Evolutionary conservation across 2,329 filamentous ascomycete species (phyloP).

Genomic region (Cryphonectria radicalis): DNA sequence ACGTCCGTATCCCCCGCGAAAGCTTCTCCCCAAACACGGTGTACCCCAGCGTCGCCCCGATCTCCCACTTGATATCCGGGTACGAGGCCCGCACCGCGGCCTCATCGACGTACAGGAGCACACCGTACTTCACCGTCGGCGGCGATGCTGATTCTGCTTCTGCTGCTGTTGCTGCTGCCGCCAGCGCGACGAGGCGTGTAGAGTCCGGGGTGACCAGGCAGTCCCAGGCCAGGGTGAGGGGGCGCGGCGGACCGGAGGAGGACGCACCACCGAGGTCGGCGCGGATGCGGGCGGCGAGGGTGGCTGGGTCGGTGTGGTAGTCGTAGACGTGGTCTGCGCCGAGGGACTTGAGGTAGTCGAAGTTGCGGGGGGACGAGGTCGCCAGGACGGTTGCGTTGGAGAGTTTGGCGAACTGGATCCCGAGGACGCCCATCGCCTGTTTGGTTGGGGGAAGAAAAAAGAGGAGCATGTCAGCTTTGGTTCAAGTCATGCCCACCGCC

Average conservation of each 20-base stretch:
- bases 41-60: conserved; percentile 38
- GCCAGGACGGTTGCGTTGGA: conserved; percentile 43
- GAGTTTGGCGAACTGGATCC: conserved; percentile 45
- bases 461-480: neutral
- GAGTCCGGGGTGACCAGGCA: conserved; percentile 27
- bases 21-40: conserved; percentile 41
- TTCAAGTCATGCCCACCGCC: neutral
- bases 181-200: conserved; percentile 9
- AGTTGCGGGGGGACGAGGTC: conserved; percentile 39
- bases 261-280: neutral
- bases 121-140: conserved; percentile 6
- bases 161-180: conserved; percentile 11
- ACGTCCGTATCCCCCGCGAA: neutral
- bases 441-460: no score
- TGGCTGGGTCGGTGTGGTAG: conserved; percentile 23
- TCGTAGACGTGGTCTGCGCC: conserved; percentile 28
- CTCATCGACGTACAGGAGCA: conserved; percentile 3
- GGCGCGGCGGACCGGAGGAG: neutral
- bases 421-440: conserved; percentile 54
- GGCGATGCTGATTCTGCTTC: no score
- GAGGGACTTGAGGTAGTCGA: conserved; percentile 27
- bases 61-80: conserved; percentile 35
- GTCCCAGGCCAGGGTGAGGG: conserved; percentile 27
- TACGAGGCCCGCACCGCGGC: conserved; percentile 44
- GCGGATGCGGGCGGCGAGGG: conserved; percentile 22